Evolutionary conservation across 2,329 filamentous ascomycete species (phyloP), one percentile per base, ranked within the genome.

Genomic region (Beauveria scarabaeidicola): DNA sequence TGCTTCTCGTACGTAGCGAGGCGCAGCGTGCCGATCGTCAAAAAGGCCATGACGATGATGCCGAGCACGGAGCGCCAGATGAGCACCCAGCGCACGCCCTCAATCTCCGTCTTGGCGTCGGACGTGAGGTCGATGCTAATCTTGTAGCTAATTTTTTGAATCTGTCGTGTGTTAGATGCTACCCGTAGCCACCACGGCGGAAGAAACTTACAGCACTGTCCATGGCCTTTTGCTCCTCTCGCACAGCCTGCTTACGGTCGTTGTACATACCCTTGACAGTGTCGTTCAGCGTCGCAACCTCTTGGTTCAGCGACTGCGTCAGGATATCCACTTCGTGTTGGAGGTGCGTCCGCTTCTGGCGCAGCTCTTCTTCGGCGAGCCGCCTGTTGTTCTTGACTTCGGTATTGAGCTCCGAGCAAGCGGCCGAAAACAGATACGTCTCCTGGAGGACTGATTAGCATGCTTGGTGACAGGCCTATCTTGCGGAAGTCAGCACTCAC

Each of bases 251-350:
- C 71, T 93, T 94, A 47, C 95, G 85, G 70, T 99, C 93, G 69
- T 97, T 93, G 71, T 97, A 97, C 81, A 97, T 88, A 60, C 91
- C 93, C 70, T 92, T 91, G n/a, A 97, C 81, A 59, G 92, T 90
- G 69, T 99, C 93, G 67, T 90, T 94, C 61, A 97, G 77, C 38
- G 83, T 88, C 59, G 86, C 75, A 27, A 92, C 79, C 70, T 97
- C 92, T 73, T 97, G 92, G 38, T 86, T 89, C 61, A 97, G 78
- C 52, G 87, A 83, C 76, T 97, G 94, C 59, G 84, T 86, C 58
- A 97, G 72, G 19, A 96, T 96, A 71, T 99, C 94, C n/a, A 92
- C 86, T 72, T 97, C 94, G 71, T 97, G 92, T 75, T 97, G 91
- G 64, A 99, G 74, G 52, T 92, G 85, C 4, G 88, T 90, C 44